Percentiles rank a stretch among this genome's conserved stretches.
Evolutionary conservation across 441 rosid species (phyloP).

Genomic region (Corymbia citriodora): DNA sequence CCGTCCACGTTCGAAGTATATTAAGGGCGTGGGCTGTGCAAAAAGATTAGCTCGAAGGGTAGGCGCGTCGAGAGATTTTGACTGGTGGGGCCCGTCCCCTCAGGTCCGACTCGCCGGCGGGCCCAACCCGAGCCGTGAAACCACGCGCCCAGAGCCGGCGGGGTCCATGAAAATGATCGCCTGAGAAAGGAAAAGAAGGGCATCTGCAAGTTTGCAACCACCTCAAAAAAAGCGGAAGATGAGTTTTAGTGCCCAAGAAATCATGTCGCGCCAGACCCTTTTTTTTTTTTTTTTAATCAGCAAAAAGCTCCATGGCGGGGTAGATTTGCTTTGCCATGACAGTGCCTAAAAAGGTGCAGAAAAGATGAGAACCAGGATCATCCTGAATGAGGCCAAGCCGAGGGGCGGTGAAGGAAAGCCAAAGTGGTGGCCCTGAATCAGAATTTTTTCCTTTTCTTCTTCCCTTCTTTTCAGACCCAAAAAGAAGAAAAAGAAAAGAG

Average conservation of each 20-base stretch:
- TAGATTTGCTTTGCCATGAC: background rate
- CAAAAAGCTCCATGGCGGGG: background rate
- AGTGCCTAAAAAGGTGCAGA: background rate
- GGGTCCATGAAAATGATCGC: background rate
- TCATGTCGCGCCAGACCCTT: background rate
- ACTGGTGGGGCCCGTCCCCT: background rate
- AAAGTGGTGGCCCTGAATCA: background rate
- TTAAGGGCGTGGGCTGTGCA: background rate
- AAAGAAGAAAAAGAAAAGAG: background rate
- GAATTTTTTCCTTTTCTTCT: background rate
- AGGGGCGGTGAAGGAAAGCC: background rate
- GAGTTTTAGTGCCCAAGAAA: background rate
- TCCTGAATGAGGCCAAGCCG: background rate
- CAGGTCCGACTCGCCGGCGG: background rate
- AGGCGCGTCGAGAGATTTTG: background rate
- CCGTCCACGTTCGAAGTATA: background rate
- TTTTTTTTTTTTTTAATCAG: background rate
- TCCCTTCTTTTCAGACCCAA: background rate
- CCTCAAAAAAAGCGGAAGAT: background rate
- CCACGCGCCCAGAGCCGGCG: background rate
- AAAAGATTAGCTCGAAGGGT: background rate
- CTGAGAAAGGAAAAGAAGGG: background rate
- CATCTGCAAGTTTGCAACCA: background rate
- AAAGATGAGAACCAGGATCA: background rate
- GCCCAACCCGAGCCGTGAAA: background rate